These are phyloP conservation scores for Fusarium pseudoanthophilum DNA, from an alignment of 2,329 filamentous ascomycete species.

Conservation along the genomic window DNA sequence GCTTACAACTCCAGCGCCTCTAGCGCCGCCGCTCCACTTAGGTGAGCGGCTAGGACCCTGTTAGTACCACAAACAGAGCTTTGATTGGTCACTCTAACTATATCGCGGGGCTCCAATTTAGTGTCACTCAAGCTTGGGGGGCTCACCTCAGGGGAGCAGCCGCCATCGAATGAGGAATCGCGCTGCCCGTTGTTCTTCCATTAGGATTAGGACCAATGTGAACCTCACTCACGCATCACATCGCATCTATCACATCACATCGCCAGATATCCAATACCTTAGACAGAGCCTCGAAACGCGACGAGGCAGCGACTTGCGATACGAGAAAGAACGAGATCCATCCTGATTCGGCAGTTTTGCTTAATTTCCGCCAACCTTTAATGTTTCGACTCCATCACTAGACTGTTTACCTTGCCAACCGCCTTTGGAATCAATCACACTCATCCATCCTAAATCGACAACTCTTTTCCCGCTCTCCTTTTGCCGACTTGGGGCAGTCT, in stretches of 20 bases:
- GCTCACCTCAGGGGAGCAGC: slow-evolving; percentile 42
- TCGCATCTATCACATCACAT: slow-evolving; percentile 31
- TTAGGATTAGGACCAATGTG: slow-evolving; percentile 26
- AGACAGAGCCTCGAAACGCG: slow-evolving; percentile 32
- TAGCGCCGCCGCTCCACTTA: slow-evolving; percentile 34
- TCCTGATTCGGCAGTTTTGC: slow-evolving; percentile 15
- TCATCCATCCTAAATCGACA: slow-evolving; percentile 21
- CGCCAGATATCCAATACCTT: slow-evolving; percentile 18
- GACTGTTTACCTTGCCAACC: slow-evolving; percentile 28
- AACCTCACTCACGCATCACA: slow-evolving; percentile 40
- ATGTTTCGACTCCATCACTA: slow-evolving; percentile 32
- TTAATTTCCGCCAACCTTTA: slow-evolving; percentile 8
- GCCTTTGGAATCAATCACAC: slow-evolving; percentile 20
- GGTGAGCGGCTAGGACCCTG: slow-evolving; percentile 42
- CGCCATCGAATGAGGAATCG: slow-evolving; percentile 42
- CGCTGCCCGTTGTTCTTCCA: slow-evolving; percentile 28
- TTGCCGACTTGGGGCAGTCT: slow-evolving; percentile 13
- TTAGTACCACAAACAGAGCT: not conserved
- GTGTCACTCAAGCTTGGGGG: slow-evolving; percentile 38
- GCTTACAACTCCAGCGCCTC: slow-evolving; percentile 35
- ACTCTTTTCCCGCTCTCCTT: slow-evolving; percentile 15
- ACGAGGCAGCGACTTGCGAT: slow-evolving; percentile 11
- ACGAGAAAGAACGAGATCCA: slow-evolving; percentile 12
- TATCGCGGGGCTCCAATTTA: slow-evolving; percentile 43
- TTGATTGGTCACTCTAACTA: slow-evolving; percentile 31